Percentiles rank a stretch among this genome's conserved stretches.
Conservation (phyloP, 2,329 filamentous ascomycete species). For the Elsinoe arachidis region DNA sequence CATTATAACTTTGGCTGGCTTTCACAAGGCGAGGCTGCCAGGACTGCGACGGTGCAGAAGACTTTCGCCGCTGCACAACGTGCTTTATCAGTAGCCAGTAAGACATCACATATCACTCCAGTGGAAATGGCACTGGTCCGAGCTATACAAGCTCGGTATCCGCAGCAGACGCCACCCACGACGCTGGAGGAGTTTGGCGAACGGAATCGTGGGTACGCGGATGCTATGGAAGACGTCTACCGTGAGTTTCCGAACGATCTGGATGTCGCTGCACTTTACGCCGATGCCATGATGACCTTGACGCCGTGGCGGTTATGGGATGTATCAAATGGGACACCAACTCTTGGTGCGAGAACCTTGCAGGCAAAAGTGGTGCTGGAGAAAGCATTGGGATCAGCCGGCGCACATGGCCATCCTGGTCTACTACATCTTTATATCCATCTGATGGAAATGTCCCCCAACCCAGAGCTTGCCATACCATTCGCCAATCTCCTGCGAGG, state of each 20-base stretch:
- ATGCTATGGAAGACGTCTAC: slow-evolving; percentile 52
- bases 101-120: slow-evolving; percentile 38
- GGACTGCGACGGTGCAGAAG: not conserved
- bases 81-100: slow-evolving; percentile 29
- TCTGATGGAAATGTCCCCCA: slow-evolving; percentile 66
- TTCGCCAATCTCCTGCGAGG: slow-evolving; percentile 54
- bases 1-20: slow-evolving; percentile 77
- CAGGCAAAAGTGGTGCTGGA: slow-evolving; percentile 54
- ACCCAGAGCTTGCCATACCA: slow-evolving; percentile 54
- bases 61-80: slow-evolving; percentile 40
- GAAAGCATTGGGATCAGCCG: slow-evolving; percentile 43
- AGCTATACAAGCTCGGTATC: slow-evolving; percentile 53
- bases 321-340: slow-evolving; percentile 48
- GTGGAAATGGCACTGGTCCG: slow-evolving; percentile 55
- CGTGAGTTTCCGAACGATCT: slow-evolving; percentile 46
- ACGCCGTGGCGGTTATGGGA: slow-evolving; percentile 60
- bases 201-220: slow-evolving; percentile 54
- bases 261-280: slow-evolving; percentile 56
- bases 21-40: slow-evolving; percentile 55
- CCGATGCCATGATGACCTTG: slow-evolving; percentile 57
- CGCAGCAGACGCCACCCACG: slow-evolving; percentile 29
- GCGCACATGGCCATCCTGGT: slow-evolving; percentile 53
- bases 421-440: slow-evolving; percentile 69
- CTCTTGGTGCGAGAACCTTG: slow-evolving; percentile 45
- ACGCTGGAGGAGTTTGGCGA: slow-evolving; percentile 22